phyloP scores from a whole-genome alignment of 2,329 filamentous ascomycete genomes.

The Colletotrichum godetiae region DNA sequence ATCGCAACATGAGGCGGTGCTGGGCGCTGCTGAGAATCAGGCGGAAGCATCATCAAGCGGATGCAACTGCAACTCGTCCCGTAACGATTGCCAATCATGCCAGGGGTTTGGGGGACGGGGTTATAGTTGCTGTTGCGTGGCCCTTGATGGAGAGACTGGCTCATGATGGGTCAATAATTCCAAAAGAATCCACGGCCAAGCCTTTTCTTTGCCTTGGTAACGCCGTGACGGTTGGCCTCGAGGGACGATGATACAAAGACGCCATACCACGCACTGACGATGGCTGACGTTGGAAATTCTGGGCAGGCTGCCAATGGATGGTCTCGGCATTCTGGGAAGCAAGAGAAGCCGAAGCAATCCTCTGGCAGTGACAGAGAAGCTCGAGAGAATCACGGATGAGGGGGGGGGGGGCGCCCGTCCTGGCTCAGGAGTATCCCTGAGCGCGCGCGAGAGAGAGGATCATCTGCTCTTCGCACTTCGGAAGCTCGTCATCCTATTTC shows the following conservation, averaged over 20 bases:
- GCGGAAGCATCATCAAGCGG: constrained; percentile 19
- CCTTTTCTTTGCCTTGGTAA: not conserved
- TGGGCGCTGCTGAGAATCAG: not conserved
- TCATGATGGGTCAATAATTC: not conserved
- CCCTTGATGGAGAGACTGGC: not conserved
- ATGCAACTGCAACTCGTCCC: constrained; percentile 19
- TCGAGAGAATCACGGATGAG: constrained; percentile 41
- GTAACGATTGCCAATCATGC: not conserved
- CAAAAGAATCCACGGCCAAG: constrained; percentile 2
- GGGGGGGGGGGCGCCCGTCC: constrained; percentile 27
- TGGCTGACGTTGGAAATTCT: not conserved
- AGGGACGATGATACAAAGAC: not conserved
- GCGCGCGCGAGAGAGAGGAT: not conserved
- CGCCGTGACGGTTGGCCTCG: not conserved
- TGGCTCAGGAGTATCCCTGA: not conserved
- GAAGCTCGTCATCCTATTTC: not conserved
- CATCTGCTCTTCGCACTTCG: not conserved
- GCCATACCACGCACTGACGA: constrained; percentile 23
- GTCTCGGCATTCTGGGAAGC: constrained; percentile 37
- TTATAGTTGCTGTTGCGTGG: not conserved
- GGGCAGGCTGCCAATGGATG: not conserved
- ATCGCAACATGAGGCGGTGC: constrained; percentile 6
- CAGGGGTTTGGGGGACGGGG: not conserved
- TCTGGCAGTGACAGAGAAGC: constrained; percentile 42
- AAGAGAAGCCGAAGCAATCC: constrained; percentile 52